Evolutionary conservation across 2,329 filamentous ascomycete species (phyloP), one percentile per base, ranked within the genome.

Genomic region (Ophiostoma piceae): DNA sequence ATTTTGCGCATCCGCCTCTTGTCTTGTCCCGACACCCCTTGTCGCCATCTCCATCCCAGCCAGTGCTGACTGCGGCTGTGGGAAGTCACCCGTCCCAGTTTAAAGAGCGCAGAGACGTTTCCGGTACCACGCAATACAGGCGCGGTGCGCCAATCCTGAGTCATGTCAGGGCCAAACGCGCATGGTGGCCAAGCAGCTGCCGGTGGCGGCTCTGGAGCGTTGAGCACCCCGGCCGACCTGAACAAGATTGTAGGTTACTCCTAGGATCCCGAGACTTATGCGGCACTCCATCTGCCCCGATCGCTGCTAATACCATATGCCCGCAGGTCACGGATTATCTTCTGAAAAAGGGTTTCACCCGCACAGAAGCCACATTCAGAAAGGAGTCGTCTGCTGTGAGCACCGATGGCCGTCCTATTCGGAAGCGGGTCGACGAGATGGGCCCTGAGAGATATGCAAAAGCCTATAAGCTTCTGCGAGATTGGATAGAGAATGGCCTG

Each of bases 311-410:
- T 29, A 5, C 1, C 4, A 19, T 22, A 1, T n/a, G 4, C 16
- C 14, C 51, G 3, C 67, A 88, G 86, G 86, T 99, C 3, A 94
- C 97, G 9, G 95, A 99, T 75, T 99, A 99, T 78, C 84, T 99
- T 0, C 87, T 93, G 2, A 99, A 99, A 79, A 94, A 97, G 74
- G 95, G 95, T 0, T 99, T 97, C 79, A 93, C 89, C 69, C 87
- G 91, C 32, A 98, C 95, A 0, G 95, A 99, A 79, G 92, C 94
- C 26, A 92, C 95, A 77, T 91, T 99, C 68, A 88, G 95, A 62
- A 90, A 92, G 78, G 95, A 99, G 79, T 96, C 94, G 1, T 89
- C 91, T 32, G 89, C 93, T 74, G 85, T 95, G 60, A 92, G 94
- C 70, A 85, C 90, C 29, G 92, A 93, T 77, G 94, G 93, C 9